These are phyloP conservation scores for Moniliophthora roreri DNA, from an alignment of 1,284 basidiomycete species.

Conservation along the genomic window DNA sequence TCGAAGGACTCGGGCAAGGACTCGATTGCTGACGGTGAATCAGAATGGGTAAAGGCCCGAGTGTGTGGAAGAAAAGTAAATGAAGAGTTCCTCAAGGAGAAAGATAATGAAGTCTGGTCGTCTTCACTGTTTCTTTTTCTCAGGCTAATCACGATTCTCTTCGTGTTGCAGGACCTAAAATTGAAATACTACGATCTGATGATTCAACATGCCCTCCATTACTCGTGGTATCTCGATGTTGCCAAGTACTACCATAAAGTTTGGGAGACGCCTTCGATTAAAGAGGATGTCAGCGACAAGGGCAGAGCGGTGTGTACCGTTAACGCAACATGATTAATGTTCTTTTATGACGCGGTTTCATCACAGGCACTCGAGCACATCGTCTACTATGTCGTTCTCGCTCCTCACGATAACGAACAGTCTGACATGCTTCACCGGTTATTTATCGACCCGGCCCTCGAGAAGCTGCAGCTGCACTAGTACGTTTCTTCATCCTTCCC, in stretches of 20 bases:
- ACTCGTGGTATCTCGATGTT: conserved; percentile 87
- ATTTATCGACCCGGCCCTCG: conserved; percentile 74
- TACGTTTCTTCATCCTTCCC: conserved; percentile 41
- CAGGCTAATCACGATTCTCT: background rate
- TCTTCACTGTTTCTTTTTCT: background rate
- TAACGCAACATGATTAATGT: no score
- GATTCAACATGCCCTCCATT: conserved; percentile 90
- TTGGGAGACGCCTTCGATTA: conserved; percentile 93
- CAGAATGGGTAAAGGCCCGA: conserved; percentile 89
- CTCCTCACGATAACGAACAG: conserved; percentile 96
- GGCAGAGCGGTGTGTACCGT: conserved; percentile 65
- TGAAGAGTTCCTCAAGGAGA: conserved; percentile 88
- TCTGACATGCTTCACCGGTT: conserved; percentile 94
- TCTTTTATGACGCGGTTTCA: conserved; percentile 10
- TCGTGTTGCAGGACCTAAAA: conserved; percentile 80
- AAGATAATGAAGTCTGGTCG: conserved; percentile 77
- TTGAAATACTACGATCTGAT: conserved; percentile 95
- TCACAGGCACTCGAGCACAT: conserved; percentile 87
- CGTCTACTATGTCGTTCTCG: conserved; percentile 91
- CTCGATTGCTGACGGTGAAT: conserved; percentile 65
- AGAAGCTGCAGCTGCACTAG: conserved; percentile 86
- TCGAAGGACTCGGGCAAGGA: conserved; percentile 42
- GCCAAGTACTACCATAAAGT: conserved; percentile 96
- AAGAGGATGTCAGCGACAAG: conserved; percentile 73
- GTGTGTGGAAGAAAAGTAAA: conserved; percentile 96